Percentiles rank a stretch among this genome's conserved stretches.
These are phyloP conservation scores for Lactarius tabidus DNA, from an alignment of 768 basidiomycete species.

Conservation along the genomic window DNA sequence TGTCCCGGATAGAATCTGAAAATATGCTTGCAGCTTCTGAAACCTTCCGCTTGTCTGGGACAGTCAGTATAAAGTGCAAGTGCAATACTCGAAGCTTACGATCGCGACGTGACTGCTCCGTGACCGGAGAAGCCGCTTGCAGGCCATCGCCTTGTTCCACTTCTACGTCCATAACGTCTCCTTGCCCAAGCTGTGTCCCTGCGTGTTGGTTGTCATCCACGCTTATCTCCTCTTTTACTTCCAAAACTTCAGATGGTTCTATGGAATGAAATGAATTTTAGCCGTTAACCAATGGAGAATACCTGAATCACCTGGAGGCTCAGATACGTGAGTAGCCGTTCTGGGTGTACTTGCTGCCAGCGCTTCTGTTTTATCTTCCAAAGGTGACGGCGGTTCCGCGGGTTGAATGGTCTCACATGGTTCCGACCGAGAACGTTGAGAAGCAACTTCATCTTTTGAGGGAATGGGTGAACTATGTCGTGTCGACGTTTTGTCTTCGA, in stretches of 20 bases:
- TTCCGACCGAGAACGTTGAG: conserved; percentile 5
- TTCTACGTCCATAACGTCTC: conserved; percentile 6
- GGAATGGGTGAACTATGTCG: not conserved
- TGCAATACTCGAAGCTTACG: conserved; percentile 16
- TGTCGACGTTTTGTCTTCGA: conserved; percentile 3
- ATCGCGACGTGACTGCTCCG: conserved; percentile 20
- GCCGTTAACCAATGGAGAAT: no score
- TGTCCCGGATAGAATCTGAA: conserved; percentile 44
- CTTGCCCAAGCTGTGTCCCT: not conserved
- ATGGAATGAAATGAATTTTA: not conserved
- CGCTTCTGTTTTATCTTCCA: not conserved
- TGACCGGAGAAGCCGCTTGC: conserved; percentile 2
- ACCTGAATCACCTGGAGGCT: not conserved
- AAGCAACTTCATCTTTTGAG: not conserved
- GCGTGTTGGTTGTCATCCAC: conserved; percentile 1
- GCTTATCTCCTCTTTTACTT: not conserved
- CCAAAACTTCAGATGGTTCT: conserved; percentile 3
- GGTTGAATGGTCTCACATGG: not conserved
- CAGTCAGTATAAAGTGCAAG: not conserved
- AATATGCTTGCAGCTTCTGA: conserved; percentile 46
- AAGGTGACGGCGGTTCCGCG: not conserved
- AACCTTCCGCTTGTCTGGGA: conserved; percentile 63
- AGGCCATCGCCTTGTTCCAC: conserved; percentile 9
- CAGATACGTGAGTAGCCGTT: not conserved
- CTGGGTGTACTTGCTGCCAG: not conserved